Conservation (phyloP, 2,329 filamentous ascomycete species). For the Metarhizium rileyi region DNA sequence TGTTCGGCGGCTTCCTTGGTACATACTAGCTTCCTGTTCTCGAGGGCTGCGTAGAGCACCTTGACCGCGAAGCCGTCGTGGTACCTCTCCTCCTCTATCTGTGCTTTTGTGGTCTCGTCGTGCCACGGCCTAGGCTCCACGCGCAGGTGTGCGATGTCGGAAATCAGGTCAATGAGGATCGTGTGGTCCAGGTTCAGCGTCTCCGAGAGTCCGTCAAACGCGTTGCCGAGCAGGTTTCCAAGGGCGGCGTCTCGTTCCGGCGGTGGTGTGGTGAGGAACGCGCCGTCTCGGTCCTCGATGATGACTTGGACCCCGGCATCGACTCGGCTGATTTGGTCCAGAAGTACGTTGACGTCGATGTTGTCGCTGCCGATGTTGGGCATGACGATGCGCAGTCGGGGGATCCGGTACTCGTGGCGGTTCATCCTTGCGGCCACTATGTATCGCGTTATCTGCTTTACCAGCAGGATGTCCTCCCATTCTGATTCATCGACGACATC, state of each 20-base stretch:
- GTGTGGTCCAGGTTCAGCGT: constrained; percentile 33
- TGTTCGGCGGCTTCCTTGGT: constrained; percentile 29
- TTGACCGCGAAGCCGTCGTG: constrained; percentile 23
- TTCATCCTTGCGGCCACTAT: constrained; percentile 26
- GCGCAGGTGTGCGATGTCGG: constrained; percentile 27
- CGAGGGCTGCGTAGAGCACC: constrained; percentile 25
- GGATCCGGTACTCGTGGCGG: constrained; percentile 26
- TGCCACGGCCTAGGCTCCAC: constrained; percentile 26
- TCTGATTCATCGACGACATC: constrained; percentile 23
- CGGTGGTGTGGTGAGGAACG: constrained; percentile 14
- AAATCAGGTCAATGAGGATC: constrained; percentile 29
- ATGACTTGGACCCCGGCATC: constrained; percentile 22
- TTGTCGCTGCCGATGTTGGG: constrained; percentile 21
- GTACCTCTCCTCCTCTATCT: constrained; percentile 25
- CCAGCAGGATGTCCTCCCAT: constrained; percentile 24
- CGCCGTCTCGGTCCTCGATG: constrained; percentile 20
- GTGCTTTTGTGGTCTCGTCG: constrained; percentile 19
- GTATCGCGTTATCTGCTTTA: constrained; percentile 22
- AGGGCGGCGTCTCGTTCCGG: constrained; percentile 19
- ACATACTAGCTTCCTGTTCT: constrained; percentile 24
- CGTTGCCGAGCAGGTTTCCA: constrained; percentile 20
- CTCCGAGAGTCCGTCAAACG: constrained; percentile 22
- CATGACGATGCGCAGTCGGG: constrained; percentile 25
- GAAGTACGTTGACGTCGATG: constrained; percentile 21
- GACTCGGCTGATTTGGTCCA: constrained; percentile 20